A percentile compares a stretch with the other conserved stretches of the same genome.
Conservation (phyloP, 2,329 filamentous ascomycete species). For the Didymella pomorum region DNA sequence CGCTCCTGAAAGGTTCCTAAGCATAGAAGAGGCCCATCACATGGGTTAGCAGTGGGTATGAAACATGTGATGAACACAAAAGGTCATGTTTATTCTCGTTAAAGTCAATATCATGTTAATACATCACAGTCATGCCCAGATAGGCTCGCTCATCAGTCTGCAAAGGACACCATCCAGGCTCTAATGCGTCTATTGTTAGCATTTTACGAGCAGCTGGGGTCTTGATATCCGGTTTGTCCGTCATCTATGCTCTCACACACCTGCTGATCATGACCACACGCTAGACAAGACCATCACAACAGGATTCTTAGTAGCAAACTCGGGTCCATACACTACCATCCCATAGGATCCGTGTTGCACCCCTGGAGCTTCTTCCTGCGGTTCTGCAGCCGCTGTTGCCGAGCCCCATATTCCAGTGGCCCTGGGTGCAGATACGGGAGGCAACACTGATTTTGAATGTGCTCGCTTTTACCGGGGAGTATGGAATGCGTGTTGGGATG, state of each 20-base stretch:
- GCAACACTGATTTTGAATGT: constrained; percentile 7
- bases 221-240: constrained; percentile 5
- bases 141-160: constrained; percentile 2
- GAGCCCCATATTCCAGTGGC: constrained; percentile 7
- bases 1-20: constrained; percentile 4
- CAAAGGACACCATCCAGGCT: constrained; percentile 4
- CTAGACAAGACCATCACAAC: constrained; percentile 4
- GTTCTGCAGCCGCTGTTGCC: constrained; percentile 7
- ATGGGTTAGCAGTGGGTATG: constrained; percentile 5
- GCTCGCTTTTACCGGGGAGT: constrained; percentile 3
- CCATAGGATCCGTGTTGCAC: constrained; percentile 5
- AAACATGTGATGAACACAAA: constrained; percentile 4
- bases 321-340: constrained; percentile 5
- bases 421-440: constrained; percentile 6
- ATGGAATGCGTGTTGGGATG: constrained; percentile 6
- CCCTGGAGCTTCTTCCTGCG: constrained; percentile 2
- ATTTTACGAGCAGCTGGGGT: constrained; percentile 5
- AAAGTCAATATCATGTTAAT: constrained; percentile 4
- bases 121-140: constrained; percentile 4
- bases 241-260: constrained; percentile 4
- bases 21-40: constrained; percentile 5
- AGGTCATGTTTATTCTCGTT: constrained; percentile 5
- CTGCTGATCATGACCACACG: constrained; percentile 5
- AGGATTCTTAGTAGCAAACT: constrained; percentile 7
- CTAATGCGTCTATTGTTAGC: constrained; percentile 4